Base-by-base conservation (phyloP, 2,329 filamentous ascomycete genomes). In the Thyridium curvatum region DNA sequence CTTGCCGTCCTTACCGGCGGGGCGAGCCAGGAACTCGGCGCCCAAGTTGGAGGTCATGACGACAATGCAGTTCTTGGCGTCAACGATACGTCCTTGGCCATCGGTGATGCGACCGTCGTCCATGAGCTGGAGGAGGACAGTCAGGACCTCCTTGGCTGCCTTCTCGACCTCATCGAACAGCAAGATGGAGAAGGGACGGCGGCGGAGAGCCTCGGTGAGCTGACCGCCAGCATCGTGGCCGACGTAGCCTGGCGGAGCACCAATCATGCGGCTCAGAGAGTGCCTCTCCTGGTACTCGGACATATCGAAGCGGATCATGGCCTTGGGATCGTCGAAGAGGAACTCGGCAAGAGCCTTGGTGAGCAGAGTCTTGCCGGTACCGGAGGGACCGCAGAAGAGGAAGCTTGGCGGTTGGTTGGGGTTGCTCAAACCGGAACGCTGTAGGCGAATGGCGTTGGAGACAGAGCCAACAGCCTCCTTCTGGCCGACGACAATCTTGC, bases 271-370 rank as follows among this genome's bases (percentile, higher is more conserved):
- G 59, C 88, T 94, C 12, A 98, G 77, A 1, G 91, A 85, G 61
- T 98, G 93, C 5, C 91, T 84, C 65, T 98, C 93, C 64, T 98
- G 94, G 63, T 98, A 98, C 64, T 98, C 93, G 5, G 91, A 97
- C 93, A 98, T 98, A 60, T 98, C 93, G 68, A 98, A 94, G 30
- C 93, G 85, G 53, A 98, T 95, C 93, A 98, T 97, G 28, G 91
- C 73, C 69, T 96, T 96, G 18, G 91, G 69, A 52, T 98, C 93
- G 58, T 98, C 93, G 68, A 98, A 98, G 18, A 98, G 72, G 70
- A 98, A 98, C 62, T 98, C 93, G 35, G 93, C 93, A 43, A 98
- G 74, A 13, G 91, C 93, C 66, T 98, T 98, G 48, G 91, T 97
- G 41, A 98, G 80, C 15, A 98, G 72, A 14, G 93, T 98, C 69